Evolutionary conservation across 2,329 filamentous ascomycete genomes (phyloP).

Genomic region (Cordyceps cicadae): DNA sequence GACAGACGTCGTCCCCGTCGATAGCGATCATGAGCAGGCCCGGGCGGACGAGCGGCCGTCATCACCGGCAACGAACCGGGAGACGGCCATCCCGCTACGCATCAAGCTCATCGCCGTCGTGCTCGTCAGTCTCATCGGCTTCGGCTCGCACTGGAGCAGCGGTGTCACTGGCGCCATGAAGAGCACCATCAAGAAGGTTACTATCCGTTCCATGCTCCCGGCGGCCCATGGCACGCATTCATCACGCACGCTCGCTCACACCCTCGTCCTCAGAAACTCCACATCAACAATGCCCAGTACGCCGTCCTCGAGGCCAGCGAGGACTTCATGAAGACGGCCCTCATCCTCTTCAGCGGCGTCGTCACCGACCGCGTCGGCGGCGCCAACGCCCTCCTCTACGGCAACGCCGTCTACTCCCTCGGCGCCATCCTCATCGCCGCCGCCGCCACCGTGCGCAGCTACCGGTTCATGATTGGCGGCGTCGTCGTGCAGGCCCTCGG

Average conservation of each 20-base stretch:
- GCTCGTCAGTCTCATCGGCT: constrained; percentile 46
- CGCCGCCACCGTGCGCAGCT: constrained; percentile 46
- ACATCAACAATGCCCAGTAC: constrained; percentile 53
- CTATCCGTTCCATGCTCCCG: not conserved
- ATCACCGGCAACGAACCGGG: not conserved
- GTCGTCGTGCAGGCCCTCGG: constrained; percentile 47
- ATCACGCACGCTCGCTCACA: not conserved
- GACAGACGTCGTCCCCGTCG: not conserved
- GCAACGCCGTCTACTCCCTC: constrained; percentile 51
- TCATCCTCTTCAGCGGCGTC: constrained; percentile 47
- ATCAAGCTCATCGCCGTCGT: constrained; percentile 34
- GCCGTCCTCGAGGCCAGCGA: constrained; percentile 51
- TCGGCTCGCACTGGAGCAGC: constrained; percentile 52
- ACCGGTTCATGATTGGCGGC: constrained; percentile 52
- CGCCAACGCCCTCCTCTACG: constrained; percentile 49
- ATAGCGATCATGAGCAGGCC: constrained; percentile 2
- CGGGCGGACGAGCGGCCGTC: not conserved
- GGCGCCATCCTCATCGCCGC: constrained; percentile 52
- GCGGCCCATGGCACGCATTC: accelerated
- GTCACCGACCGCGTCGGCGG: constrained; percentile 52
- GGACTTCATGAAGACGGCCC: constrained; percentile 51
- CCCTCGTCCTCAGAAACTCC: constrained; percentile 31
- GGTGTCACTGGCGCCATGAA: constrained; percentile 55
- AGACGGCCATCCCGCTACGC: constrained; percentile 16
- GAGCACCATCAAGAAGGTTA: constrained; percentile 48